phyloP scores from a whole-genome alignment of 345 rosid species.

The Camelina sativa region DNA sequence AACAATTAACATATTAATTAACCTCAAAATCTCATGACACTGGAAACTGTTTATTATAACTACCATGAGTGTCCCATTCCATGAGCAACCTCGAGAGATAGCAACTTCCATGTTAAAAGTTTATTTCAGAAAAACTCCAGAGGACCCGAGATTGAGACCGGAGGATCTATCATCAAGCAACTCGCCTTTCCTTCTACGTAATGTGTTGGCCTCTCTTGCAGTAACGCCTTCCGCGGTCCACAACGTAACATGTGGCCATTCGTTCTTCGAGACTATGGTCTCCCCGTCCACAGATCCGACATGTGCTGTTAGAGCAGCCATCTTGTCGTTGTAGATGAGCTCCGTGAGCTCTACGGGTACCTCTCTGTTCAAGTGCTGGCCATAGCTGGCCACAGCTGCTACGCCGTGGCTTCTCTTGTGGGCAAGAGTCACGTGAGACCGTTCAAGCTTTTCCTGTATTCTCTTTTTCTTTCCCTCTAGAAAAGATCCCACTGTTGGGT shows the following conservation, averaged over 20 bases:
- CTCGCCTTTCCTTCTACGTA: constrained; percentile 75
- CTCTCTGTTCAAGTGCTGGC: constrained; percentile 50
- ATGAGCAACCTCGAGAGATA: constrained; percentile 18
- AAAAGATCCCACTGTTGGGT: constrained; percentile 54
- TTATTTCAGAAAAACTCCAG: constrained; percentile 61
- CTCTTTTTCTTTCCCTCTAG: constrained; percentile 57
- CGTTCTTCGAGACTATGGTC: constrained; percentile 60
- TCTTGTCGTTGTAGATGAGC: constrained; percentile 67
- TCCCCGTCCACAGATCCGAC: constrained; percentile 76
- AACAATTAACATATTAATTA: too few relatives aligned
- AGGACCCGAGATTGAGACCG: constrained; percentile 64
- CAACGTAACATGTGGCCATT: constrained; percentile 90
- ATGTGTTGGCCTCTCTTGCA: constrained; percentile 74
- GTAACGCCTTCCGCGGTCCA: constrained; percentile 81
- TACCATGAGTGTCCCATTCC: constrained; percentile 15
- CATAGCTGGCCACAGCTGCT: constrained; percentile 73
- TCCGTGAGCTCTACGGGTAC: constrained; percentile 76
- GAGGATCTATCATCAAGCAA: constrained; percentile 69
- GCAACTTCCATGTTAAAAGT: not conserved
- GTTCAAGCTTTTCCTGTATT: constrained; percentile 51
- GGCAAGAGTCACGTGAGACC: constrained; percentile 90
- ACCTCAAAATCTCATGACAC: constrained; percentile 42
- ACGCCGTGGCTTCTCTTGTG: constrained; percentile 96
- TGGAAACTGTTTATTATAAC: constrained; percentile 8
- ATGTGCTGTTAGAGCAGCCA: constrained; percentile 80